Evolutionary conservation across 306 rosid genomes (phyloP), one percentile per base, ranked within the genome.

Genomic region (Cicer arietinum): DNA sequence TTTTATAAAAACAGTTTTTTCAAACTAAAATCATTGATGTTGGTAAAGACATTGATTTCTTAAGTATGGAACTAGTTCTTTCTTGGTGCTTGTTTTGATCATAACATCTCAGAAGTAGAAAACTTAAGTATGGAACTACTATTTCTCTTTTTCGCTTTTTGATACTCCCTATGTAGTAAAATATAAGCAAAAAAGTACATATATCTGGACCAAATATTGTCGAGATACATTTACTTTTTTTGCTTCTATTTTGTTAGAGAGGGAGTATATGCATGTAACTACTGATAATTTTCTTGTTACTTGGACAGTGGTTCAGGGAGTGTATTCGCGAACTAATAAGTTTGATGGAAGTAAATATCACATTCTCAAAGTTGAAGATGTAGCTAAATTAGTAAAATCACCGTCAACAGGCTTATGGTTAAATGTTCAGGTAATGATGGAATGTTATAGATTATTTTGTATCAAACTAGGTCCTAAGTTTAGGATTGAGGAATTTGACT

Each of bases 371-470:
- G 84, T 84, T 39, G 85, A 89, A 56, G 73, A 77, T 12, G 90
- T 94, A 77, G 67, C 39, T 45, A 17, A 10, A 20, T 44, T 61
- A 61, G n/a, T 37, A 14, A 78, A 81, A 73, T 84, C 93, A 16
- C 82, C 74, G 47, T 86, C 90, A 44, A 74, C 70, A 1, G 88
- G 90, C 70, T 39, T 90, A 58, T 94, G 98, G 97, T 79, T 94
- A 89, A 91, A 94, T 74, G 59, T 94, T 84, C 93, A 94, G 96
- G 98, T 89, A 84, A 35, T 61, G 2, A 8, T 57, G 54, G 7
- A 60, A 60, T 12, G 44, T 7, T 30, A 60, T 40, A 11, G 9
- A 54, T 22, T 67, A 42, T 68, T 58, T 58, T 54, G 60, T 75
- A 51, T 45, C 39, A 71, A 65, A 20, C 42, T 1, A 71, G 11